phyloP scores from a whole-genome alignment of 768 basidiomycete genomes.

The Lyophyllum atratum region DNA sequence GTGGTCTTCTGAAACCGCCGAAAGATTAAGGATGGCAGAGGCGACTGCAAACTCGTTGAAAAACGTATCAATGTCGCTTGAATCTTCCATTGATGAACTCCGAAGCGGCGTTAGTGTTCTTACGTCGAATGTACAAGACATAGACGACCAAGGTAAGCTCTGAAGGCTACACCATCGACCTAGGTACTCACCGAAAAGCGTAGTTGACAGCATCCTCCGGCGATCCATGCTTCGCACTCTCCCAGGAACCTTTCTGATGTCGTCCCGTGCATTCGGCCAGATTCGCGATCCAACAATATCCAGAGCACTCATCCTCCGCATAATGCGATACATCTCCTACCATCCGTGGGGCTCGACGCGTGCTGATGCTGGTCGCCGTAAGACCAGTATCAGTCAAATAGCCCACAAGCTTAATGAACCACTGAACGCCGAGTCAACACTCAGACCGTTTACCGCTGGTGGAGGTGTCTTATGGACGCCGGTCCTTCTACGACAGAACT shows the following conservation, averaged over 20 bases:
- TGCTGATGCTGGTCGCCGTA: conserved; percentile 61
- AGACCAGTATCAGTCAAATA: conserved; percentile 47
- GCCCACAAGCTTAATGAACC: conserved; percentile 47
- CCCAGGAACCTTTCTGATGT: conserved; percentile 50
- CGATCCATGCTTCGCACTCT: conserved; percentile 44
- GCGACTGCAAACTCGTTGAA: conserved; percentile 28
- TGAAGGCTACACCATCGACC: not conserved
- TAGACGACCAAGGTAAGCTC: conserved; percentile 47
- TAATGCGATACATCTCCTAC: conserved; percentile 72
- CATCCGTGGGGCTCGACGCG: conserved; percentile 74
- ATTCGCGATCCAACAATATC: conserved; percentile 38
- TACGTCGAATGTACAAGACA: conserved; percentile 33
- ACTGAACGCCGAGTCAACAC: conserved; percentile 23
- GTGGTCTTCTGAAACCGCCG: conserved; percentile 31
- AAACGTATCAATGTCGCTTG: conserved; percentile 32
- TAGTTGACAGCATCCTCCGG: conserved; percentile 46
- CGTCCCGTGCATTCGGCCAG: conserved; percentile 31
- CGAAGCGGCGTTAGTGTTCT: conserved; percentile 38
- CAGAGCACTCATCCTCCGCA: conserved; percentile 47
- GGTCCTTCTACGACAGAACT: conserved; percentile 33
- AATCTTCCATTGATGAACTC: conserved; percentile 36
- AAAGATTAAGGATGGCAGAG: conserved; percentile 34
- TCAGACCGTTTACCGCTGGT: conserved; percentile 51
- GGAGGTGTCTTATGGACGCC: conserved; percentile 68
- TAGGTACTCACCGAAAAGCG: conserved; percentile 7